A percentile compares a stretch with the other conserved stretches of the same genome.
These are phyloP conservation scores for Teratosphaeria destructans DNA, from an alignment of 2,329 filamentous ascomycete species.

Conservation along the genomic window DNA sequence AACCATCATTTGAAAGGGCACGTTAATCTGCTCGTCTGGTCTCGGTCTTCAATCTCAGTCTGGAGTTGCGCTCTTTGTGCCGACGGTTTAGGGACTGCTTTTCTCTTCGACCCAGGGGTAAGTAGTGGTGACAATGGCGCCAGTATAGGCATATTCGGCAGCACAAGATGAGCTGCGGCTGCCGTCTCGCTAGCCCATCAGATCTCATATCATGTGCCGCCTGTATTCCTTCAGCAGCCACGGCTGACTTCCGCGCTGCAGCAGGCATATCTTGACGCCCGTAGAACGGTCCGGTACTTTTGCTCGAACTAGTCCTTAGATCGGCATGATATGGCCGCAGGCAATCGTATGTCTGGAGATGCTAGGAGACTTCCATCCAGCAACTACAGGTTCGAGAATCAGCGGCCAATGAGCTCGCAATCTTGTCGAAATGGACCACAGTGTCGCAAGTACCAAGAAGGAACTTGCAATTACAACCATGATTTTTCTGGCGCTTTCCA, in stretches of 20 bases:
- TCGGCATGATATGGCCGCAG: conserved; percentile 24
- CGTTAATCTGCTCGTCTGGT: neutral
- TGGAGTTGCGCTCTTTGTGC: neutral
- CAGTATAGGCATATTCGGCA: neutral
- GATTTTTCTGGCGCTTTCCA: conserved; percentile 16
- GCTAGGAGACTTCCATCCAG: conserved; percentile 15
- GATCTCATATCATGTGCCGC: neutral
- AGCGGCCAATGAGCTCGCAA: conserved; percentile 16
- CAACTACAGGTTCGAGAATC: conserved; percentile 19
- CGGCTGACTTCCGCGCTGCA: neutral
- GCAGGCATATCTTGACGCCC: neutral
- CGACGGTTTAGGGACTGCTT: neutral
- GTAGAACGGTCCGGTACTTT: neutral
- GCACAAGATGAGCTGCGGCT: neutral
- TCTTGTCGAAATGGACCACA: conserved; percentile 25
- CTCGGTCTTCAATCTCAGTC: neutral
- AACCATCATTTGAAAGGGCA: neutral
- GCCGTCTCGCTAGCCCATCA: neutral
- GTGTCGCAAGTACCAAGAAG: conserved; percentile 25
- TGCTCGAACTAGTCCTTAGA: neutral
- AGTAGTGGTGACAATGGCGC: neutral
- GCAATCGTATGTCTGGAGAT: conserved; percentile 19
- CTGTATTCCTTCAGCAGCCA: neutral
- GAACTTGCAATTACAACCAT: conserved; percentile 26
- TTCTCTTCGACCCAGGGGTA: neutral